Conservation (phyloP, 306 rosid species). For the Gleditsia sinensis region DNA sequence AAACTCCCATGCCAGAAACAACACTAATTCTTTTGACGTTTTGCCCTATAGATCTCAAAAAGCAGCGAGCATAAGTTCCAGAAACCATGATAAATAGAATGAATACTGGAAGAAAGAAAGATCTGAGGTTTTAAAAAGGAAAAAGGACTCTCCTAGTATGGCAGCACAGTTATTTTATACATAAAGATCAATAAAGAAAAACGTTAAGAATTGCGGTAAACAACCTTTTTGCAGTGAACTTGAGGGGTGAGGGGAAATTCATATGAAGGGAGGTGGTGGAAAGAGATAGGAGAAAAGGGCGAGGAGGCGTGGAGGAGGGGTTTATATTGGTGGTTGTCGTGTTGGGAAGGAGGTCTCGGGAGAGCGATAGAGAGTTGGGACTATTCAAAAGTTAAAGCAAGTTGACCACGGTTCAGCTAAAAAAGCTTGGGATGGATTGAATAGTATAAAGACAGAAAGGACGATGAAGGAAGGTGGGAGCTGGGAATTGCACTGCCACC, state of each 20-base stretch:
- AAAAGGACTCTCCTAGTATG: not conserved
- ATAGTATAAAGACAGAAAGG: conserved; percentile 7
- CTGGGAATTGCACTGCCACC: conserved; percentile 11
- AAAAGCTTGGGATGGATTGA: conserved; percentile 29
- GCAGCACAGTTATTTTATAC: not conserved
- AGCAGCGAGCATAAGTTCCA: not conserved
- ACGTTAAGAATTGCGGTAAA: not conserved
- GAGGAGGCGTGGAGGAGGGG: not conserved
- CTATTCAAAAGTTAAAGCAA: conserved; percentile 31
- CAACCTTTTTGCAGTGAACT: conserved; percentile 23
- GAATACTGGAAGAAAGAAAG: not conserved
- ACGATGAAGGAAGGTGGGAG: conserved; percentile 30
- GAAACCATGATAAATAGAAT: conserved; percentile 14
- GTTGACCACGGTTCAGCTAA: conserved; percentile 28
- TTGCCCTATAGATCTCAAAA: conserved; percentile 44
- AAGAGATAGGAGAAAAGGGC: not conserved
- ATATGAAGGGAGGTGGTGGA: conserved; percentile 13
- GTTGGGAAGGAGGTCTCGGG: not conserved
- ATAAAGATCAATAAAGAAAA: not conserved
- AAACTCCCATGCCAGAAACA: conserved; percentile 55
- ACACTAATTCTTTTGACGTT: conserved; percentile 26
- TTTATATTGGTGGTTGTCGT: not conserved
- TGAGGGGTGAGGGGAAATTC: not conserved
- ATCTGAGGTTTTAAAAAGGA: not conserved
- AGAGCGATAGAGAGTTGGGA: no score